Conservation (phyloP, 371 early-diverging fungal genomes). For the Smittium culicis region DNA sequence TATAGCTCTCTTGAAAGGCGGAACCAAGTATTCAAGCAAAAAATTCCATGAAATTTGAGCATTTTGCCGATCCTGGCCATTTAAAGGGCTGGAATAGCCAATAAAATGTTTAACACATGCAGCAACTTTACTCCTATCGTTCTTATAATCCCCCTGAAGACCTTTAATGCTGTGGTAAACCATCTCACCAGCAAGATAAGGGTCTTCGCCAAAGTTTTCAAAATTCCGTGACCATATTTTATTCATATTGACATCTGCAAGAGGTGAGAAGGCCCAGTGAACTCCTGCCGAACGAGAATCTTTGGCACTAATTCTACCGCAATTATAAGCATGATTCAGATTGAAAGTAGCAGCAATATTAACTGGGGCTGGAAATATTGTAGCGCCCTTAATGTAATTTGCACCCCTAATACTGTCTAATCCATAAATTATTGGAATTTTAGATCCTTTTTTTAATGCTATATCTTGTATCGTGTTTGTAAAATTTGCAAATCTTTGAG, state of each 20-base stretch:
- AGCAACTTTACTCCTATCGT: slow-evolving; percentile 37
- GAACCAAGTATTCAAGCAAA: slow-evolving; percentile 44
- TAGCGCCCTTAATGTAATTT: slow-evolving; percentile 42
- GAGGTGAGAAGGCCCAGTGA: slow-evolving; percentile 49
- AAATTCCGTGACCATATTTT: slow-evolving; percentile 56
- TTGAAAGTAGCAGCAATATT: slow-evolving; percentile 39
- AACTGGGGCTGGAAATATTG: slow-evolving; percentile 39
- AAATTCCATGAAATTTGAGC: slow-evolving; percentile 43
- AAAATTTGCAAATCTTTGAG: slow-evolving; percentile 28
- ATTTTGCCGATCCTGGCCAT: slow-evolving; percentile 44
- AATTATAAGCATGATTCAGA: slow-evolving; percentile 32
- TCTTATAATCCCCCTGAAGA: slow-evolving; percentile 48
- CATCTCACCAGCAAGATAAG: slow-evolving; percentile 40
- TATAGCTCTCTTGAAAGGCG: slow-evolving; percentile 45
- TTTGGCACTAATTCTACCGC: slow-evolving; percentile 38
- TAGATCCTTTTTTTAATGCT: slow-evolving; percentile 27
- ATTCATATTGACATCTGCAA: slow-evolving; percentile 45
- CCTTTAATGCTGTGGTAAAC: slow-evolving; percentile 39
- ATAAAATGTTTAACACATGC: slow-evolving; percentile 45
- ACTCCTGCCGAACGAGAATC: slow-evolving; percentile 37
- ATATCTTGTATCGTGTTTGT: slow-evolving; percentile 34
- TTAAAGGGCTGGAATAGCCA: slow-evolving; percentile 33
- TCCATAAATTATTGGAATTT: slow-evolving; percentile 36
- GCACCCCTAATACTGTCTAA: slow-evolving; percentile 56
- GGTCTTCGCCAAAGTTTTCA: slow-evolving; percentile 47